phyloP scores from a whole-genome alignment of 2,329 filamentous ascomycete species.

The Fonsecaea multimorphosa region DNA sequence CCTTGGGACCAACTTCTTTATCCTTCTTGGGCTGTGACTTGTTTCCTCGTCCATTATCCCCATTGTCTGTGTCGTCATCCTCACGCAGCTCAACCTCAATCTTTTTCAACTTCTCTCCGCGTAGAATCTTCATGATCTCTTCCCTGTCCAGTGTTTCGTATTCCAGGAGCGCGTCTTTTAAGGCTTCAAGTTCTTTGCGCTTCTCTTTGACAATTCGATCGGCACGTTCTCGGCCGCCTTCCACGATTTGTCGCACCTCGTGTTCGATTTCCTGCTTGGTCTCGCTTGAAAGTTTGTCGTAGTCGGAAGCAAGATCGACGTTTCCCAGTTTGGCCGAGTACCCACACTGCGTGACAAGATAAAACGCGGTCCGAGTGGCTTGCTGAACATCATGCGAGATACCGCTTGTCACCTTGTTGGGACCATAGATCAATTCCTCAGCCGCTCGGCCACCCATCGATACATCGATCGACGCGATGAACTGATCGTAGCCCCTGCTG shows the following conservation, averaged over 20 bases:
- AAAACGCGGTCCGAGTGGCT: conserved; percentile 82
- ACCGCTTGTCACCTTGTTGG: conserved; percentile 89
- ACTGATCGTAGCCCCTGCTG: conserved; percentile 83
- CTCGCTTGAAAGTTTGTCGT: conserved; percentile 79
- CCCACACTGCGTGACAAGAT: conserved; percentile 85
- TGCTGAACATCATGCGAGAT: conserved; percentile 80
- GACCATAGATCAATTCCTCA: conserved; percentile 88
- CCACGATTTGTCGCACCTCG: conserved; percentile 84
- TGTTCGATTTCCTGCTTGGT: conserved; percentile 86
- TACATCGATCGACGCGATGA: conserved; percentile 78
- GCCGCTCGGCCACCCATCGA: conserved; percentile 84
- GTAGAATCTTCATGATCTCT: conserved; percentile 89
- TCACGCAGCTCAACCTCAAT: conserved; percentile 65
- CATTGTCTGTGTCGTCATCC: conserved; percentile 42
- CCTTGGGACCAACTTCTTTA: conserved; percentile 37
- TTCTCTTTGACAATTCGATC: conserved; percentile 72
- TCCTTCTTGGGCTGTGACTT: conserved; percentile 37
- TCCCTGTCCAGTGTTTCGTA: conserved; percentile 90
- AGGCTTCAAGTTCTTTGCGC: conserved; percentile 81
- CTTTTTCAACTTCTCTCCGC: conserved; percentile 80
- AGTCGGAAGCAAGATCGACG: conserved; percentile 82
- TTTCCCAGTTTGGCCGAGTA: conserved; percentile 90
- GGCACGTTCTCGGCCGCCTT: conserved; percentile 79
- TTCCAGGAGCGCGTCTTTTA: conserved; percentile 88
- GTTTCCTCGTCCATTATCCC: conserved; percentile 36